These are phyloP conservation scores for Fraxinus floribunda DNA, from an alignment of 305 asterid genomes.

Conservation along the genomic window DNA sequence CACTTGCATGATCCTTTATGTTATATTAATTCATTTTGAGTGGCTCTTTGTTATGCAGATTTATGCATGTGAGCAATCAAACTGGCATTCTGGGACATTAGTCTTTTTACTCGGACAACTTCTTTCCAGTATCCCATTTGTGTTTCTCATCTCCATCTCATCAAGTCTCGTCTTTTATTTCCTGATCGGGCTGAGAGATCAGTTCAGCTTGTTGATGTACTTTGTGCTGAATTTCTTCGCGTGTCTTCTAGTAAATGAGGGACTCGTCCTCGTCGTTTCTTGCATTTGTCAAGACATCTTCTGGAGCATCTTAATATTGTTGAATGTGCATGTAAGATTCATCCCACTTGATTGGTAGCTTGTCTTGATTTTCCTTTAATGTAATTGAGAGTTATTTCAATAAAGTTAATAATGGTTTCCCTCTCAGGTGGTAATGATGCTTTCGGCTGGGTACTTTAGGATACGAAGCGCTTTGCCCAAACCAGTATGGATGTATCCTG, in stretches of 20 bases:
- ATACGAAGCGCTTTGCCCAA: conserved; percentile 74
- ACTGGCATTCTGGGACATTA: conserved; percentile 73
- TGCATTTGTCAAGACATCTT: conserved; percentile 67
- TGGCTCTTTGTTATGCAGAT: conserved; percentile 40
- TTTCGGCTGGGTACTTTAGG: conserved; percentile 88
- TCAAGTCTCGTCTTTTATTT: conserved; percentile 91
- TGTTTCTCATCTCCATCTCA: conserved; percentile 89
- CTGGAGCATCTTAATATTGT: conserved; percentile 69
- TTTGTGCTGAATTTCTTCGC: conserved; percentile 75
- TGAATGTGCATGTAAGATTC: conserved; percentile 72
- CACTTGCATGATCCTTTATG: not conserved
- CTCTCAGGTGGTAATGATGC: conserved; percentile 84
- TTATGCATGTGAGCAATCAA: conserved; percentile 60
- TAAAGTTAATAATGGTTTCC: conserved; percentile 9
- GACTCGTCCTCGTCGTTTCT: conserved; percentile 67
- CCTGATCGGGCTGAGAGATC: conserved; percentile 79
- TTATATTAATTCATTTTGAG: not conserved
- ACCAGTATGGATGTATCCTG: conserved; percentile 90
- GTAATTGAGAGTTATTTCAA: not conserved
- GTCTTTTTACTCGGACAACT: conserved; percentile 72
- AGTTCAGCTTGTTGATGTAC: conserved; percentile 85
- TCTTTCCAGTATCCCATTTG: conserved; percentile 78
- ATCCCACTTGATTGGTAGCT: conserved; percentile 3
- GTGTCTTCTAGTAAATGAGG: conserved; percentile 94
- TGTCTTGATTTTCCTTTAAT: conserved; percentile 6